These are phyloP conservation scores for Phaffia australis DNA, from an alignment of 768 basidiomycete genomes.

Conservation along the genomic window DNA sequence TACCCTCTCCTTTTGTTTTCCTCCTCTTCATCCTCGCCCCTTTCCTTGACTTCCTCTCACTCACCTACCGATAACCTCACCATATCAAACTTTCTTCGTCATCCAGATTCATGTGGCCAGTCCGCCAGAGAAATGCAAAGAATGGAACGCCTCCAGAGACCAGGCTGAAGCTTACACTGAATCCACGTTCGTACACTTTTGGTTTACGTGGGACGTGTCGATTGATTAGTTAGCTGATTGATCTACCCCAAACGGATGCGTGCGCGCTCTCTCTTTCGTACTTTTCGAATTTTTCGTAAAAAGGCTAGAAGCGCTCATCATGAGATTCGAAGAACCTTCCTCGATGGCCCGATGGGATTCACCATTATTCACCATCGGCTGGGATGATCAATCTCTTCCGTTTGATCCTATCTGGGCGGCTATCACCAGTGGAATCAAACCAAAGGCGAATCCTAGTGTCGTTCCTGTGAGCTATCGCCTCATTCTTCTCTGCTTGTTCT, in stretches of 20 bases:
- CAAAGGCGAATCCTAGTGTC: conserved; percentile 78
- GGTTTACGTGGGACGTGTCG: conserved; percentile 16
- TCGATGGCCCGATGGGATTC: conserved; percentile 99
- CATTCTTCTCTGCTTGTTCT: not conserved
- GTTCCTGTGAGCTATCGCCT: conserved; percentile 47
- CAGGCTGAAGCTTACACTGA: conserved; percentile 49
- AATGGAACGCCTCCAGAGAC: conserved; percentile 56
- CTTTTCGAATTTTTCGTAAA: not conserved
- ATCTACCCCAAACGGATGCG: not conserved
- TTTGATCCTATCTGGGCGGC: conserved; percentile 64
- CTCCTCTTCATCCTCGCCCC: not conserved
- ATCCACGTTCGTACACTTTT: conserved; percentile 54
- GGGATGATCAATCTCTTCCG: conserved; percentile 48
- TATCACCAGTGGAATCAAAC: conserved; percentile 64
- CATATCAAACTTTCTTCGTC: not conserved
- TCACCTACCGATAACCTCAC: not conserved
- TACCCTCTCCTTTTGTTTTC: conserved; percentile 5
- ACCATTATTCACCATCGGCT: conserved; percentile 74
- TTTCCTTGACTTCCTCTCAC: not conserved
- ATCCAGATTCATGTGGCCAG: conserved; percentile 40
- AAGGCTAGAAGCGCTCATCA: conserved; percentile 75
- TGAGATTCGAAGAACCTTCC: conserved; percentile 88
- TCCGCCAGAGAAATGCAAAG: conserved; percentile 57
- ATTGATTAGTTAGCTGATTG: not conserved
- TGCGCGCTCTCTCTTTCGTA: not conserved